Evolutionary conservation across 768 basidiomycete species (phyloP).

Genomic region (Boletus pseudopeckii): DNA sequence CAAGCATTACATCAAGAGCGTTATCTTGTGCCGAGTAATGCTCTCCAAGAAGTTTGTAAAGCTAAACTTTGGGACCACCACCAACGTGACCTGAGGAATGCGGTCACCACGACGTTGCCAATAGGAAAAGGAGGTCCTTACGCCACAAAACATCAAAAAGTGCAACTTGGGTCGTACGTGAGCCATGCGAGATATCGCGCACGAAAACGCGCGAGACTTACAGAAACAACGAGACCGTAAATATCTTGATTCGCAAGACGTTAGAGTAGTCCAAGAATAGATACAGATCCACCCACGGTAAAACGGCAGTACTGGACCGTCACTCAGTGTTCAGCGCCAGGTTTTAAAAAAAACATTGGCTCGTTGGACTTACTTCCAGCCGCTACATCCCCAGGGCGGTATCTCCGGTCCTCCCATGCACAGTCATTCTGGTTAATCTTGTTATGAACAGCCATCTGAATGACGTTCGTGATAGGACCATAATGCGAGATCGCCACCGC

Average conservation of each 20-base stretch:
- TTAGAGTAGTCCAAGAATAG: constrained; percentile 11
- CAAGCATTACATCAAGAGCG: constrained; percentile 47
- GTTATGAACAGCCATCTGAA: constrained; percentile 56
- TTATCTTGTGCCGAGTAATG: constrained; percentile 55
- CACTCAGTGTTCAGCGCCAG: constrained; percentile 14
- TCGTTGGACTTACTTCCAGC: constrained; percentile 47
- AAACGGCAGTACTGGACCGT: constrained; percentile 50
- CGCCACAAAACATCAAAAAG: constrained; percentile 51
- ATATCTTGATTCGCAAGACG: constrained; percentile 41
- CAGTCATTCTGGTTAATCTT: constrained; percentile 39
- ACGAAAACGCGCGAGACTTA: constrained; percentile 28
- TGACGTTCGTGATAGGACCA: constrained; percentile 56
- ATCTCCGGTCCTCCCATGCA: constrained; percentile 37
- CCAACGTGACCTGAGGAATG: constrained; percentile 46
- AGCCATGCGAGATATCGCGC: not conserved
- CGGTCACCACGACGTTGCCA: constrained; percentile 1
- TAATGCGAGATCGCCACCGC: constrained; percentile 69
- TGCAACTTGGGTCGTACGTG: constrained; percentile 40
- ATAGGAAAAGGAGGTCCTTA: constrained; percentile 23
- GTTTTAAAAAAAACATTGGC: not conserved
- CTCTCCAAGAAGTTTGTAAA: constrained; percentile 60
- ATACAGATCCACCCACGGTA: constrained; percentile 44
- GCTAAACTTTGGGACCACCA: constrained; percentile 61
- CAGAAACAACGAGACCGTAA: constrained; percentile 56
- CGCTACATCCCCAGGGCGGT: constrained; percentile 54